Percentiles rank a stretch among this genome's conserved stretches.
Conservation (phyloP, 176 grass and related monocot genomes). For the Bolboschoenus planiculmis region DNA sequence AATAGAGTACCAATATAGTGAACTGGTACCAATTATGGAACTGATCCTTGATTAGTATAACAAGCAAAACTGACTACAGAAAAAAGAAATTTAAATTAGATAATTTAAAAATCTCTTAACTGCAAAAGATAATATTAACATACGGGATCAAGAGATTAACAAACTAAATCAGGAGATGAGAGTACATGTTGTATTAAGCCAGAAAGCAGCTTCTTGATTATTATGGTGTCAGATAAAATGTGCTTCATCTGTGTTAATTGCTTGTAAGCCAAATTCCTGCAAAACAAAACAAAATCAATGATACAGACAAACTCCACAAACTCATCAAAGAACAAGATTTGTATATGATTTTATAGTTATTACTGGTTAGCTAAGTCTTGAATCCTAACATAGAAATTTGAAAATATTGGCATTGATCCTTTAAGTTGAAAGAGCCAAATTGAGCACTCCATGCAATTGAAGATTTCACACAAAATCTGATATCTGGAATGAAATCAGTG, state of each 20-base stretch:
- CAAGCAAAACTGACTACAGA: no score
- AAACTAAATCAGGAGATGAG: no score
- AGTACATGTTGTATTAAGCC: no score
- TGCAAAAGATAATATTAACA: no score
- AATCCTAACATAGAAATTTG: conserved; percentile 57
- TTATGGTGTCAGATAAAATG: conserved; percentile 58
- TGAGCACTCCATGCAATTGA: conserved; percentile 72
- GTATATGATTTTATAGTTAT: neutral
- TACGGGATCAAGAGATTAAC: no score
- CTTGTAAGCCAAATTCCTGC: conserved; percentile 69
- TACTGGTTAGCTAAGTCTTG: conserved; percentile 60
- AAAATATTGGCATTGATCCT: conserved; percentile 51
- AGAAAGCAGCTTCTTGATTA: conserved; percentile 69
- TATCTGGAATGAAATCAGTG: conserved; percentile 34
- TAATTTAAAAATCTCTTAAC: no score
- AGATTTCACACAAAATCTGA: conserved; percentile 69
- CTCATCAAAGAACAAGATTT: neutral
- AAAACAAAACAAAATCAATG: neutral
- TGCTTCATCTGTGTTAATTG: conserved; percentile 79
- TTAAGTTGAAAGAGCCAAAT: conserved; percentile 64
- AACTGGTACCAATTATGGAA: no score
- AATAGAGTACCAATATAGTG: no score
- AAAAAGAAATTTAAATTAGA: no score
- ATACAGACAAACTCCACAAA: neutral
- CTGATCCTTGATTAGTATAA: no score